A percentile compares a stretch with the other conserved stretches of the same genome.
Evolutionary conservation across 129 eudicot genomes (phyloP).

Genomic region (Centella asiatica): DNA sequence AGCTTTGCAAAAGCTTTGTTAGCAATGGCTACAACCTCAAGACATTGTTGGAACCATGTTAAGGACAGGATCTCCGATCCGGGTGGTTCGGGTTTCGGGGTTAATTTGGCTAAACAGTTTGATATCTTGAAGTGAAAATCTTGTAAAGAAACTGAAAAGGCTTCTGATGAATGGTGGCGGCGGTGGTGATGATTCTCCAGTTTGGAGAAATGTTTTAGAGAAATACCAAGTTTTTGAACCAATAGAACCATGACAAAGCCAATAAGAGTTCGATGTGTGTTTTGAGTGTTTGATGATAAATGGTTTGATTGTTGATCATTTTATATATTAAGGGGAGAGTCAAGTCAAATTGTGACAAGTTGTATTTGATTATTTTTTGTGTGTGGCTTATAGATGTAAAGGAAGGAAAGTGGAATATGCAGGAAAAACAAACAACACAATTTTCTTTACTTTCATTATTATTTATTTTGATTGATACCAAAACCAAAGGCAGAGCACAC

Average conservation of each 20-base stretch:
- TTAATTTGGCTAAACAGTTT: constrained; percentile 14
- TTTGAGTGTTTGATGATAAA: constrained; percentile 8
- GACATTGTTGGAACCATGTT: constrained; percentile 35
- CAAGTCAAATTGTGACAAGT: too few species aligned
- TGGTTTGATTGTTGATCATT: background rate
- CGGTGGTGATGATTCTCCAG: constrained; percentile 26
- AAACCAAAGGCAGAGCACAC: too few species aligned
- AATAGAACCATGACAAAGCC: constrained; percentile 29
- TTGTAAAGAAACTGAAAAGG: constrained; percentile 27
- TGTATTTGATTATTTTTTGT: background rate
- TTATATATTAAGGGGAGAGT: background rate
- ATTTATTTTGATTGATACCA: background rate
- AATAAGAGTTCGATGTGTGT: background rate
- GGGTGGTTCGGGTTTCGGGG: constrained; percentile 19
- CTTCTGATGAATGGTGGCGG: constrained; percentile 21
- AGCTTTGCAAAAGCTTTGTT: constrained; percentile 56
- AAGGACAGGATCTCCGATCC: constrained; percentile 41
- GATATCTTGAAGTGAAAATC: constrained; percentile 38
- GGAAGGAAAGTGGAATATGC: background rate
- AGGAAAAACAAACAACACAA: background rate
- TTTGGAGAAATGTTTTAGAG: constrained; percentile 17
- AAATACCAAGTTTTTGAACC: constrained; percentile 25
- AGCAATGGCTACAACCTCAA: constrained; percentile 25
- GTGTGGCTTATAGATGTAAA: too few species aligned
- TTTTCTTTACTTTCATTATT: too few species aligned